These are phyloP conservation scores for Gentiana straminea DNA, from an alignment of 257 asterid genomes.

Conservation along the genomic window DNA sequence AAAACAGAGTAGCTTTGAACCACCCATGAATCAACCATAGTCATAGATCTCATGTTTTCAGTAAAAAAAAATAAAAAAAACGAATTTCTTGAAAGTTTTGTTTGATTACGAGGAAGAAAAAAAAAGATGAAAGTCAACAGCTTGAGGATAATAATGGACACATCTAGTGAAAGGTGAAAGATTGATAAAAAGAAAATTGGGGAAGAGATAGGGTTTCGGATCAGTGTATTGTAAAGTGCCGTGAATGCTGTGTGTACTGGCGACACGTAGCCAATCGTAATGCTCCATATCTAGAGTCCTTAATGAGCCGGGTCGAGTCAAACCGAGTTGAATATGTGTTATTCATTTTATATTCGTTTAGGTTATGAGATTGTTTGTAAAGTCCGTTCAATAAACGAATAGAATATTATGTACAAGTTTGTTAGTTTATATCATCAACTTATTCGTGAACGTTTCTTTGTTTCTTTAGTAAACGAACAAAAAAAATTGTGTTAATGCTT, in stretches of 20 bases:
- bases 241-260: neutral
- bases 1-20: constrained; percentile 16
- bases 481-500: too few relatives aligned
- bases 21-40: constrained; percentile 29
- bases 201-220: constrained; percentile 46
- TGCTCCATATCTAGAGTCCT: neutral
- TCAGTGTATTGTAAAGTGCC: constrained; percentile 7
- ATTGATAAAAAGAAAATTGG: neutral
- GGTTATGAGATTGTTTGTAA: too few relatives aligned
- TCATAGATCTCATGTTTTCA: constrained; percentile 31
- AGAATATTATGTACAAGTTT: too few relatives aligned
- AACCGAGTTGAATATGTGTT: too few relatives aligned
- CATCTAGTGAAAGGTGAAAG: neutral
- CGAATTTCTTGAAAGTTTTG: neutral
- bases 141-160: constrained; percentile 1
- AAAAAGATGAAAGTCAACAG: neutral
- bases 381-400: too few relatives aligned
- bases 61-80: neutral
- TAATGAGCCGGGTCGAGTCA: neutral
- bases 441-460: too few relatives aligned
- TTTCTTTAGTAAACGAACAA: too few relatives aligned
- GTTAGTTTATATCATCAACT: too few relatives aligned
- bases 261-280: constrained; percentile 4
- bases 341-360: too few relatives aligned
- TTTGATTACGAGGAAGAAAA: too few relatives aligned